Conservation (phyloP, 2,329 filamentous ascomycete genomes). For the Didymella glomerata region DNA sequence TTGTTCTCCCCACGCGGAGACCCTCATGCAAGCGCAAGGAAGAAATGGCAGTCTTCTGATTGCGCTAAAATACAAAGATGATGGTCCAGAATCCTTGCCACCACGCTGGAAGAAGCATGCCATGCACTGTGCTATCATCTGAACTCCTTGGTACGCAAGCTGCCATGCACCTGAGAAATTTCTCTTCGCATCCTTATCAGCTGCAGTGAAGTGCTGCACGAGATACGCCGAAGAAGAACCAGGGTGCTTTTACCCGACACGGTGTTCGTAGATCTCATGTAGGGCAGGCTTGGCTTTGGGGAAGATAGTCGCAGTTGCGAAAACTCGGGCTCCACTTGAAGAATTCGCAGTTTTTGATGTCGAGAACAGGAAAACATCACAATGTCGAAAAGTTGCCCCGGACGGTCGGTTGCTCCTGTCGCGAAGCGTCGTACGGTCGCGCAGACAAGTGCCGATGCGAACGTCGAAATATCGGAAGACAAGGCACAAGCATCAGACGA, state of each 20-base stretch:
- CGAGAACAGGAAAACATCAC: background rate
- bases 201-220: background rate
- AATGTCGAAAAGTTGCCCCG: background rate
- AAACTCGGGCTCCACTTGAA: background rate
- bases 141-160: background rate
- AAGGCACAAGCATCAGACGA: constrained; percentile 7
- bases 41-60: background rate
- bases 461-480: constrained; percentile 11
- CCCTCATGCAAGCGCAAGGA: background rate
- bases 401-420: background rate
- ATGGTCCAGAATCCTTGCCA: background rate
- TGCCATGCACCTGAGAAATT: background rate
- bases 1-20: background rate
- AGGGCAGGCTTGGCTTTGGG: background rate
- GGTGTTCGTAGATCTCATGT: background rate
- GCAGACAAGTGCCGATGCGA: constrained; percentile 2
- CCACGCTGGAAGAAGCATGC: too few relatives aligned
- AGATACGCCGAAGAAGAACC: constrained; percentile 3
- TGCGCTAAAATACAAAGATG: background rate
- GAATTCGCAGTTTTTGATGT: background rate
- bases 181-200: constrained; percentile 7
- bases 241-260: background rate
- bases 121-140: constrained; percentile 1
- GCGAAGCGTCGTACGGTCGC: background rate
- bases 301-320: background rate